Conservation (phyloP, 805 yeast species). For the Saccharomycopsis lassenensis region DNA sequence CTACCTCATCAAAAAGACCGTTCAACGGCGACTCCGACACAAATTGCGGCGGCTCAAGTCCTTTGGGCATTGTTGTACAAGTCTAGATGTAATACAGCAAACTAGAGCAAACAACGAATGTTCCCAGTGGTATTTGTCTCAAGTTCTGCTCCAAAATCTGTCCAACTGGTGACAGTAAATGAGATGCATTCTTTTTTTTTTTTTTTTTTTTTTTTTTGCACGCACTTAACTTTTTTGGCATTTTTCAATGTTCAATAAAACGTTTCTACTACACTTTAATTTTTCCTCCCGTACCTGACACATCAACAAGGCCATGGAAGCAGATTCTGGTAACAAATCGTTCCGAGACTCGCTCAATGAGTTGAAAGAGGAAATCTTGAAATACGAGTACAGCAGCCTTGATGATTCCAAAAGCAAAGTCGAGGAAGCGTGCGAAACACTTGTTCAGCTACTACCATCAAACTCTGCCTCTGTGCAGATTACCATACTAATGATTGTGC, state of each 20-base stretch:
- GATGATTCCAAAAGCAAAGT: constrained; percentile 8
- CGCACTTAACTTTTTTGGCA: too few relatives aligned
- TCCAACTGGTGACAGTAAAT: too few relatives aligned
- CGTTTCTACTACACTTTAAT: too few relatives aligned
- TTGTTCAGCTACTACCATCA: constrained; percentile 14
- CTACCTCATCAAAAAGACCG: constrained; percentile 23
- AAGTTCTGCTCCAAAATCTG: too few relatives aligned
- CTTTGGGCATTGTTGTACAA: constrained; percentile 11
- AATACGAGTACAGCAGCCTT: constrained; percentile 8
- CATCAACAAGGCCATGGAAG: background rate
- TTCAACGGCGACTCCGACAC: constrained; percentile 26
- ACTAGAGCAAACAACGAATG: too few relatives aligned
- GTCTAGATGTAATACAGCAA: too few relatives aligned
- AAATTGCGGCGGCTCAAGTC: constrained; percentile 20
- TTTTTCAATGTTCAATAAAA: too few relatives aligned
- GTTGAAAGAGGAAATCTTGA: constrained; percentile 6
- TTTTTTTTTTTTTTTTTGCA: too few relatives aligned
- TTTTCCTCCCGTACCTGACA: background rate
- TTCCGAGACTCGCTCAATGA: constrained; percentile 3
- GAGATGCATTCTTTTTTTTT: too few relatives aligned
- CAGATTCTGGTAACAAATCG: background rate
- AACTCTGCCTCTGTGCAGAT: constrained; percentile 16
- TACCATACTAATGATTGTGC: constrained; percentile 7
- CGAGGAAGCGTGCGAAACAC: constrained; percentile 12
- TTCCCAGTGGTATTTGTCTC: too few relatives aligned